phyloP scores from a whole-genome alignment of 2,329 filamentous ascomycete species.

The Bipolaris bicolor region DNA sequence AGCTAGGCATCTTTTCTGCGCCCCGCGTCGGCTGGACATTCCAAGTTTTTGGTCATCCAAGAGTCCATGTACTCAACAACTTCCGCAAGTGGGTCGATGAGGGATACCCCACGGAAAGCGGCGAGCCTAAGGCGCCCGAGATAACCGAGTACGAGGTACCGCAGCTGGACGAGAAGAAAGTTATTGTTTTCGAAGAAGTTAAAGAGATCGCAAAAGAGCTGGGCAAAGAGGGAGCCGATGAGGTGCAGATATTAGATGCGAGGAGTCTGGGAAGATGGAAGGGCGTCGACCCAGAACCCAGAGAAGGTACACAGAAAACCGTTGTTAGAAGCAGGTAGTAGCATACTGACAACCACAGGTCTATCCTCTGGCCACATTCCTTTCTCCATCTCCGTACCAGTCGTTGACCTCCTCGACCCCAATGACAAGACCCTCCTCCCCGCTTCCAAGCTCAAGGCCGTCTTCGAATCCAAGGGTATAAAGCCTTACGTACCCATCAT shows the following conservation, averaged over 20 bases:
- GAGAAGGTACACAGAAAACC: constrained; percentile 63
- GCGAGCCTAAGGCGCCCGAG: constrained; percentile 62
- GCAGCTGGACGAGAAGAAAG: constrained; percentile 62
- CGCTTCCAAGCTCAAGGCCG: constrained; percentile 70
- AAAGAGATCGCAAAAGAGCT: constrained; percentile 75
- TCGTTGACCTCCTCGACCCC: constrained; percentile 79
- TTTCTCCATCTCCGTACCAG: constrained; percentile 81
- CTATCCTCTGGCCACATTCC: constrained; percentile 92
- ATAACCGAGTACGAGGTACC: constrained; percentile 52
- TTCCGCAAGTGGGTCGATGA: constrained; percentile 92
- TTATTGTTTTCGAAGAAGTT: constrained; percentile 83
- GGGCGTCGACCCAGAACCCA: constrained; percentile 83
- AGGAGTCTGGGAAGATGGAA: constrained; percentile 79
- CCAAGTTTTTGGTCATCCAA: constrained; percentile 83
- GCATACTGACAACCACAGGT: constrained; percentile 32
- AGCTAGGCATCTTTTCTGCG: constrained; percentile 92
- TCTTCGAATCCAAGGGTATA: constrained; percentile 82
- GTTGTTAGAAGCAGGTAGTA: neutral
- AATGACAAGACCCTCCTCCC: constrained; percentile 81
- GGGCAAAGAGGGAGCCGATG: constrained; percentile 82
- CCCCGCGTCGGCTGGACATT: constrained; percentile 95
- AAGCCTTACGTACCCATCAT: constrained; percentile 82
- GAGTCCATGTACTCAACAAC: constrained; percentile 92
- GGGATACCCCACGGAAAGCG: constrained; percentile 81
- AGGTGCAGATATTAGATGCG: constrained; percentile 88